Evolutionary conservation across 208 protist genomes (phyloP).

Genomic region (Wallacemonas collosoma): DNA sequence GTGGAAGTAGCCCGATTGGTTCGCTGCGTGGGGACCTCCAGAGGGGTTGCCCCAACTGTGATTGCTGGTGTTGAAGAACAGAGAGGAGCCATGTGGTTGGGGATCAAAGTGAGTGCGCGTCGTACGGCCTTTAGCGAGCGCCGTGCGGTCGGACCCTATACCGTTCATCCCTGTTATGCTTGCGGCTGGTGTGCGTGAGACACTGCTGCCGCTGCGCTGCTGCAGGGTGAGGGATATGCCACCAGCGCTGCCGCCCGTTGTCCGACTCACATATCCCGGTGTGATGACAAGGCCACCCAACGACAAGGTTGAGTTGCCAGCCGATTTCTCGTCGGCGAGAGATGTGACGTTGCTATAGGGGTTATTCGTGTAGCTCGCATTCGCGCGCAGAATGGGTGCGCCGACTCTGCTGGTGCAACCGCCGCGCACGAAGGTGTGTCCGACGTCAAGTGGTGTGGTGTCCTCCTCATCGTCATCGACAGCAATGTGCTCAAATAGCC

Average conservation of each 20-base stretch:
- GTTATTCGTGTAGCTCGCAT: slow-evolving; percentile 51
- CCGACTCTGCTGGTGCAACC: neutral
- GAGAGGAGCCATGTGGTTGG: slow-evolving; percentile 1
- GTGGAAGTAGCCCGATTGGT: neutral
- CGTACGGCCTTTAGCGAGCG: neutral
- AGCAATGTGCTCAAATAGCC: slow-evolving; percentile 11
- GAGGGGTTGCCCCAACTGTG: slow-evolving; percentile 15
- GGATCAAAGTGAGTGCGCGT: slow-evolving; percentile 7
- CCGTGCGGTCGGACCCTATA: neutral
- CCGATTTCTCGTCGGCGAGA: slow-evolving; percentile 25
- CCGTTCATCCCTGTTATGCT: slow-evolving; percentile 15
- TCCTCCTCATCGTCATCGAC: slow-evolving; percentile 26
- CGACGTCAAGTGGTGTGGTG: slow-evolving; percentile 25
- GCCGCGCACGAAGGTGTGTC: neutral
- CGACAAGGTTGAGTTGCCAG: neutral
- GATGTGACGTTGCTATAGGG: slow-evolving; percentile 46
- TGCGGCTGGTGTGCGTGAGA: slow-evolving; percentile 15
- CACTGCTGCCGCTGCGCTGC: slow-evolving; percentile 15
- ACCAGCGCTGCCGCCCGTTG: slow-evolving; percentile 18
- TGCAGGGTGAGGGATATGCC: slow-evolving; percentile 32
- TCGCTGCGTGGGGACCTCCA: neutral
- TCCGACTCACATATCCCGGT: neutral
- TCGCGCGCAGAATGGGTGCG: slow-evolving; percentile 22
- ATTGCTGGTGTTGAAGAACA: slow-evolving; percentile 15
- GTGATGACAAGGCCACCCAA: slow-evolving; percentile 6